Base-by-base conservation (phyloP, 2,329 filamentous ascomycete genomes). In the Xylariaceae sp. region DNA sequence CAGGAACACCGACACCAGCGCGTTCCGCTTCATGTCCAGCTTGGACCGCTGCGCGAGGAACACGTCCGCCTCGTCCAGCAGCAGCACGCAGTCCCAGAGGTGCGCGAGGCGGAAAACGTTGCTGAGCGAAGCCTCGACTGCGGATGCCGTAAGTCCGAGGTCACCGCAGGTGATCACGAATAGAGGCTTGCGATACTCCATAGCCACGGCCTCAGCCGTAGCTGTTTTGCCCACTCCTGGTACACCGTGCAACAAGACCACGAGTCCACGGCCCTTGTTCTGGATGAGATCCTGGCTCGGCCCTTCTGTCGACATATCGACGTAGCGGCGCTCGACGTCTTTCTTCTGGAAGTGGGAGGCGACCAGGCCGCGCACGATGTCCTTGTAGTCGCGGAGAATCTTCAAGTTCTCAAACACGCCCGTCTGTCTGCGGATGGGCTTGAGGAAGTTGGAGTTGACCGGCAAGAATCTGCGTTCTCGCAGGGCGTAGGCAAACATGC, bases 101-200 rank as follows among this genome's bases (percentile, higher is more conserved):
- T 75, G 67, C 0, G 76, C 76, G 0, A 76, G 69, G 1, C 72
- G 71, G 66, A 80, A 79, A 6, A 79, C 73, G 2, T 77, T 71
- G 60, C 71, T 73, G 1, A 80, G 68, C 0, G 67, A 71, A 0
- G 56, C 56, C 63, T 80, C 78, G 1, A 80, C 75, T 1, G 76
- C 71, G 2, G 69, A 60, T 0, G 78, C 73, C 0, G 72, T 74
- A n/a, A 75, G 64, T 14, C 77, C 75, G 0, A 79, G 71, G 53
- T 81, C 78, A 44, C 79, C 79, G 10, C 78, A 81, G 0, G 79
- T 81, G 50, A 83, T 79, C 7, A 74, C 71, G 44, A 80, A 80
- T 1, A 81, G 65, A 0, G 79, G 79, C 65, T 76, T 77, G 41
- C 67, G 61, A 59, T 75, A 73, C 50, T 71, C 71, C 68, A 73